phyloP scores from a whole-genome alignment of 2,329 filamentous ascomycete genomes.

The Seiridium cupressi region DNA sequence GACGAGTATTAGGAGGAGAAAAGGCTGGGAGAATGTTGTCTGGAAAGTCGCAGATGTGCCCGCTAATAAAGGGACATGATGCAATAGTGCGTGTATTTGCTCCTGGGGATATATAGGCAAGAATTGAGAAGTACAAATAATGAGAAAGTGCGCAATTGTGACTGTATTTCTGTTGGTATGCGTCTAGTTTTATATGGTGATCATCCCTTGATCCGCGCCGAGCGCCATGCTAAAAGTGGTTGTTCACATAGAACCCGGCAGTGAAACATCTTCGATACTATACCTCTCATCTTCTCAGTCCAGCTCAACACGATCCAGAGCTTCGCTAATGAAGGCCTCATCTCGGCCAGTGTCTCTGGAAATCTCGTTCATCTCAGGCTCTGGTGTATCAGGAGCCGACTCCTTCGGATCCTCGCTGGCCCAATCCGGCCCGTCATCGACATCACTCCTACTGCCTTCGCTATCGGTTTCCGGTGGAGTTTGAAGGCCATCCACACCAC shows the following conservation, averaged over 20 bases:
- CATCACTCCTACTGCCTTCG: constrained; percentile 42
- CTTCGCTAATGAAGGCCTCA: constrained; percentile 17
- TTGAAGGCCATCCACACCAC: constrained; percentile 36
- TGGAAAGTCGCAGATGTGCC: constrained; percentile 15
- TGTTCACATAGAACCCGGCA: too few species aligned
- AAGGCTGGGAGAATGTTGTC: constrained; percentile 22
- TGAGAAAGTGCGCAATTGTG: neutral
- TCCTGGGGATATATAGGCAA: neutral
- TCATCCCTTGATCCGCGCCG: neutral
- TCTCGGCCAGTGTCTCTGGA: neutral
- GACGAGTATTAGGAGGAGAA: constrained; percentile 12
- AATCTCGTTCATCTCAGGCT: constrained; percentile 7
- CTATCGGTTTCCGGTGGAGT: constrained; percentile 56
- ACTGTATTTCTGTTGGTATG: neutral
- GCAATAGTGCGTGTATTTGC: neutral
- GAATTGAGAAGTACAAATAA: neutral
- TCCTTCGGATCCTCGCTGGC: constrained; percentile 20
- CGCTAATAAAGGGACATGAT: neutral
- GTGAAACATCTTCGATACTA: too few species aligned
- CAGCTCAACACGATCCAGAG: constrained; percentile 10
- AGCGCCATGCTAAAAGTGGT: neutral
- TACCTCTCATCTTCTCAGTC: neutral
- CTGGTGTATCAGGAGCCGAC: constrained; percentile 16
- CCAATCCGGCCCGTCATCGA: constrained; percentile 34
- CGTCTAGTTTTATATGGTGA: neutral